Evolutionary conservation across 1,139 yeast genomes (phyloP).

Genomic region (Lodderomyces margitis): DNA sequence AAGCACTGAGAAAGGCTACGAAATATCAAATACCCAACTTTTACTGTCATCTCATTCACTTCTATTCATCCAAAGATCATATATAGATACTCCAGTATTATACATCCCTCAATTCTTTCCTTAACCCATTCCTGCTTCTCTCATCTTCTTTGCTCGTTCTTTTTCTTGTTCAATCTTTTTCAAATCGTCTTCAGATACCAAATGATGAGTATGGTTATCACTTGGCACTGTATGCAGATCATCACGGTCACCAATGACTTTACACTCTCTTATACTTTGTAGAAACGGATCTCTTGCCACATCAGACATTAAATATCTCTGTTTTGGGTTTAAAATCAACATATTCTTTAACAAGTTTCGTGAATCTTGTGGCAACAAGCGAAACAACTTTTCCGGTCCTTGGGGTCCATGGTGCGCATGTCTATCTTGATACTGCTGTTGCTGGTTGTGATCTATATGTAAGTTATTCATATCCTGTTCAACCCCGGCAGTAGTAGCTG

Average conservation of each 20-base stretch:
- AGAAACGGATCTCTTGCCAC: slow-evolving; percentile 30
- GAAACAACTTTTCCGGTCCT: slow-evolving; percentile 36
- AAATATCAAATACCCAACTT: too few relatives aligned
- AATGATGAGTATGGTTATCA: slow-evolving; percentile 50
- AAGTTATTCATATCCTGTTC: slow-evolving; percentile 10
- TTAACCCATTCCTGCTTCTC: slow-evolving; percentile 15
- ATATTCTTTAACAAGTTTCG: slow-evolving; percentile 32
- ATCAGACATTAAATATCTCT: slow-evolving; percentile 31
- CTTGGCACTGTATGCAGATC: slow-evolving; percentile 8
- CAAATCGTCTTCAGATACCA: slow-evolving; percentile 56
- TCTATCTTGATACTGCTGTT: slow-evolving; percentile 5
- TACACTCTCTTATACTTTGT: slow-evolving; percentile 30
- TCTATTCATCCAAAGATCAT: not conserved
- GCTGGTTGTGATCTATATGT: slow-evolving; percentile 5
- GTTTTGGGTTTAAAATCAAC: slow-evolving; percentile 30
- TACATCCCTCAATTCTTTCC: too few relatives aligned
- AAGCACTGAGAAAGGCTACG: too few relatives aligned
- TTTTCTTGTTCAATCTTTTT: slow-evolving; percentile 40
- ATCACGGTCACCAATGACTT: slow-evolving; percentile 13
- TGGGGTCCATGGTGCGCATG: slow-evolving; percentile 12
- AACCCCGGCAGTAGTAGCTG: not conserved
- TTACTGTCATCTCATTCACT: not conserved
- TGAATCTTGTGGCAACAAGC: slow-evolving; percentile 37
- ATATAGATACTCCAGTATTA: too few relatives aligned
- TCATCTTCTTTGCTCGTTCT: slow-evolving; percentile 26